Conservation (phyloP, 2,329 filamentous ascomycete species). For the Tolypocladium endophyticum region DNA sequence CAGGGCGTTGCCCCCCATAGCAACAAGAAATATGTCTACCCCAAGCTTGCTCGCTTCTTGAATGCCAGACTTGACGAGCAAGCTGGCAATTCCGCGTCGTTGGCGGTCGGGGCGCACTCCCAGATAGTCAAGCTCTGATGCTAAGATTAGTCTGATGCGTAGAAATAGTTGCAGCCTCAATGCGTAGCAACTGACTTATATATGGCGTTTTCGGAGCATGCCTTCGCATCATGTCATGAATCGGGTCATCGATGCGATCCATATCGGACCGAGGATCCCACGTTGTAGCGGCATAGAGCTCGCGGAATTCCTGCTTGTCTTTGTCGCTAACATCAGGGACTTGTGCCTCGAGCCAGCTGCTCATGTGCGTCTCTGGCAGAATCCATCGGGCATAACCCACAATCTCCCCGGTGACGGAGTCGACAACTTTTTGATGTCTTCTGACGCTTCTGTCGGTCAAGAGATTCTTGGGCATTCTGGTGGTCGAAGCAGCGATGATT, state of each 20-base stretch:
- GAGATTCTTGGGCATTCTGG: background rate
- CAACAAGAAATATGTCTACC: background rate
- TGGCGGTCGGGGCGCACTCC: background rate
- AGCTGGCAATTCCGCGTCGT: background rate
- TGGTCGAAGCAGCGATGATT: background rate
- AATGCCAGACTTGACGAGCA: background rate
- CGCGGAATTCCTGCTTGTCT: background rate
- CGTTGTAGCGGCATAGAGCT: background rate
- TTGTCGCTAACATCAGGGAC: background rate
- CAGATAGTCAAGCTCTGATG: background rate
- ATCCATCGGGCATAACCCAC: background rate
- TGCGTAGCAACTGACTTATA: background rate
- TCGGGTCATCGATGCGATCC: background rate
- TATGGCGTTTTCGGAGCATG: background rate
- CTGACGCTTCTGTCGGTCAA: background rate
- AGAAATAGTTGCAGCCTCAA: background rate
- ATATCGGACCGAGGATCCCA: background rate
- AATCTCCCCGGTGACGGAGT: background rate
- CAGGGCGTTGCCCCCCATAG: background rate
- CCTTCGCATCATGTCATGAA: background rate
- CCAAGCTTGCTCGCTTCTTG: background rate
- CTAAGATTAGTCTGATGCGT: background rate
- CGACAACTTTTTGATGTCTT: background rate
- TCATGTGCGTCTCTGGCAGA: background rate
- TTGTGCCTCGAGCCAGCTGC: background rate